These are phyloP conservation scores for Colletotrichum falcatum DNA, from an alignment of 2,329 filamentous ascomycete species.

Conservation along the genomic window DNA sequence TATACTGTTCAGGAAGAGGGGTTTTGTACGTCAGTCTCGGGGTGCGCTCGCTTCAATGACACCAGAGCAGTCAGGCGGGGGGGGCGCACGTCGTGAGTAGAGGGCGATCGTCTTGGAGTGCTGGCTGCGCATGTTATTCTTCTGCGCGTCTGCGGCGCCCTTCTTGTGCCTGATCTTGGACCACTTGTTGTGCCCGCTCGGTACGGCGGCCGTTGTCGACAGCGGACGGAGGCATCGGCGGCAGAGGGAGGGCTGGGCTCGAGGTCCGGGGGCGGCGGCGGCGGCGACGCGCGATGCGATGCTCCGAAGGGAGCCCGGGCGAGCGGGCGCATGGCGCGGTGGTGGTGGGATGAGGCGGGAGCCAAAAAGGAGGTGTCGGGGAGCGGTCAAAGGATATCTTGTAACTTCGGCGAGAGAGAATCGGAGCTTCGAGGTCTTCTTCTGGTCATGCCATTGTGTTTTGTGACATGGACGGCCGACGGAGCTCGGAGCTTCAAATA, in stretches of 20 bases:
- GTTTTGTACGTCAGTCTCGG: slow-evolving; percentile 20
- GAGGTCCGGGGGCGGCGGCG: slow-evolving; percentile 3
- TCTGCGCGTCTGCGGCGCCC: slow-evolving; percentile 84
- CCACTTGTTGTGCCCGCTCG: slow-evolving; percentile 91
- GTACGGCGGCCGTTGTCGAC: slow-evolving; percentile 55
- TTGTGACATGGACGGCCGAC: slow-evolving; percentile 19
- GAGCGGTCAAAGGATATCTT: not conserved
- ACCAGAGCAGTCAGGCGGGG: not conserved
- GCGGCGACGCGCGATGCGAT: slow-evolving; percentile 18
- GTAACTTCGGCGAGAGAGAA: not conserved
- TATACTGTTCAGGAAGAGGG: slow-evolving; percentile 66
- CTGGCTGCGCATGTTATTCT: slow-evolving; percentile 75
- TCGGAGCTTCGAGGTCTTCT: not conserved
- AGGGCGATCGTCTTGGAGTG: slow-evolving; percentile 80
- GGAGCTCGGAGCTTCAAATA: slow-evolving; percentile 30
- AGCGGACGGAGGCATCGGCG: slow-evolving; percentile 63
- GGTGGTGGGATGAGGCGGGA: not conserved
- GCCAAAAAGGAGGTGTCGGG: too few species aligned
- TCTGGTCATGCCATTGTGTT: slow-evolving; percentile 15
- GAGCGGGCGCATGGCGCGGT: slow-evolving; percentile 29
- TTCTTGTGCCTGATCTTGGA: slow-evolving; percentile 97
- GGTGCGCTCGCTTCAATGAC: not conserved
- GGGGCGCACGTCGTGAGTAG: slow-evolving; percentile 75
- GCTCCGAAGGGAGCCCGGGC: slow-evolving; percentile 13
- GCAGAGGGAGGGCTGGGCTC: slow-evolving; percentile 51